Percentiles rank a stretch among this genome's conserved stretches.
phyloP scores from a whole-genome alignment of 2,329 filamentous ascomycete genomes.

The Monosporascus ibericus region DNA sequence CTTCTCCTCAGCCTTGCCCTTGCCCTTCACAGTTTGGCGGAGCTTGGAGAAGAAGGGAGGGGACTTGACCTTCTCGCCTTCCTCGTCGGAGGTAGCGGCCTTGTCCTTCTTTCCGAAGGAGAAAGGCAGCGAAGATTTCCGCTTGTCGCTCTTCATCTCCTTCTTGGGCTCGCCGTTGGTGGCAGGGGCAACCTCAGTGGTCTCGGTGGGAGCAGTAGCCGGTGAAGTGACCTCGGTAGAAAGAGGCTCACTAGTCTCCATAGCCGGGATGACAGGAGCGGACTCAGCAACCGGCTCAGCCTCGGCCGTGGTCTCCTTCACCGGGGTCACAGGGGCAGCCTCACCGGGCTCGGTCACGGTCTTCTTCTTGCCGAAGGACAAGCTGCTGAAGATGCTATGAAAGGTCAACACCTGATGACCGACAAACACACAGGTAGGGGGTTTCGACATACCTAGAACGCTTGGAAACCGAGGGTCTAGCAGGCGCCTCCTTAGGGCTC shows the following conservation, averaged over 20 bases:
- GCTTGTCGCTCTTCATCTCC: conserved; percentile 68
- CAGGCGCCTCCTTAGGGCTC: conserved; percentile 30
- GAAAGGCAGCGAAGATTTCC: conserved; percentile 71
- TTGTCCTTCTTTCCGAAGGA: conserved; percentile 74
- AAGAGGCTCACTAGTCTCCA: conserved; percentile 51
- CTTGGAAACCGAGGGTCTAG: conserved; percentile 37
- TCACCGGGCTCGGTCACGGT: conserved; percentile 33
- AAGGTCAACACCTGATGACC: conserved; percentile 5
- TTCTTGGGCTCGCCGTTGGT: conserved; percentile 52
- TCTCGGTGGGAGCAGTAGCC: conserved; percentile 41
- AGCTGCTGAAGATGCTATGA: conserved; percentile 46
- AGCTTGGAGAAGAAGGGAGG: conserved; percentile 55
- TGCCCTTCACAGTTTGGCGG: conserved; percentile 29
- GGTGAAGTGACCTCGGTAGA: conserved; percentile 48
- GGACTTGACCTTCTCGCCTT: conserved; percentile 53
- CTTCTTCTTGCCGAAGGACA: conserved; percentile 54
- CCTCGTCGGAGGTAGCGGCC: conserved; percentile 49
- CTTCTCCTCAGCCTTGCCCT: conserved; percentile 22
- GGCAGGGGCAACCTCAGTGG: conserved; percentile 37
- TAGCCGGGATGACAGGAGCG: conserved; percentile 54
- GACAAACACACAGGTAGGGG: conserved; percentile 16
- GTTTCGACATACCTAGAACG: conserved; percentile 40
- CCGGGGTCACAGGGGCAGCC: conserved; percentile 32
- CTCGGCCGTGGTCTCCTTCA: conserved; percentile 35
- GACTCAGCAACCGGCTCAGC: conserved; percentile 37